A percentile compares a stretch with the other conserved stretches of the same genome.
phyloP scores from a whole-genome alignment of 495 filamentous ascomycete genomes.

The Friedmanniomyces simplex region DNA sequence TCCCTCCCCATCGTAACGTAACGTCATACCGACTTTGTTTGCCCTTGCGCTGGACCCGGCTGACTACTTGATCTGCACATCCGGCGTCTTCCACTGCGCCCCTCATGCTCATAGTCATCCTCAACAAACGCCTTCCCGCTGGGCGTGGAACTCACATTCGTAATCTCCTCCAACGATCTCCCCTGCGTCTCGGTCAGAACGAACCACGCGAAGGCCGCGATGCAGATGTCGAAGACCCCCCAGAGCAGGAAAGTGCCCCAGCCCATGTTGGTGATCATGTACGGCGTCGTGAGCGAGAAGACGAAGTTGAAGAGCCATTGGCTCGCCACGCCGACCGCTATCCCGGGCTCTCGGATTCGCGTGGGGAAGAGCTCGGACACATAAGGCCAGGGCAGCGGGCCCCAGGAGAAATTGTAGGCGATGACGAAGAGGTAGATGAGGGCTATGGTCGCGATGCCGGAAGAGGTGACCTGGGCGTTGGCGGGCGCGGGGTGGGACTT shows the following conservation, averaged over 20 bases:
- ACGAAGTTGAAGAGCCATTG: conserved; percentile 61
- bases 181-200: conserved; percentile 18
- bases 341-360: conserved; percentile 59
- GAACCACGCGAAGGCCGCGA: conserved; percentile 18
- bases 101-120: not conserved
- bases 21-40: no score
- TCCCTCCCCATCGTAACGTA: no score
- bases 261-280: conserved; percentile 38
- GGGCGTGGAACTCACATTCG: not conserved
- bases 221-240: conserved; percentile 23
- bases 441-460: conserved; percentile 20
- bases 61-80: not conserved
- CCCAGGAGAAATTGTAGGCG: conserved; percentile 23
- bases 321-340: conserved; percentile 57
- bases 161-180: conserved; percentile 20
- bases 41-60: not conserved
- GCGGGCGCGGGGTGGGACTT: conserved; percentile 3
- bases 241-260: conserved; percentile 37
- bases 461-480: conserved; percentile 6
- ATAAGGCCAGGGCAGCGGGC: conserved; percentile 46
- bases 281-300: conserved; percentile 36
- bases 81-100: not conserved
- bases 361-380: conserved; percentile 65
- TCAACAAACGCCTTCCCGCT: not conserved
- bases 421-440: conserved; percentile 25